Base-by-base conservation (phyloP, 768 basidiomycete genomes). In the Auricularia sp. region DNA sequence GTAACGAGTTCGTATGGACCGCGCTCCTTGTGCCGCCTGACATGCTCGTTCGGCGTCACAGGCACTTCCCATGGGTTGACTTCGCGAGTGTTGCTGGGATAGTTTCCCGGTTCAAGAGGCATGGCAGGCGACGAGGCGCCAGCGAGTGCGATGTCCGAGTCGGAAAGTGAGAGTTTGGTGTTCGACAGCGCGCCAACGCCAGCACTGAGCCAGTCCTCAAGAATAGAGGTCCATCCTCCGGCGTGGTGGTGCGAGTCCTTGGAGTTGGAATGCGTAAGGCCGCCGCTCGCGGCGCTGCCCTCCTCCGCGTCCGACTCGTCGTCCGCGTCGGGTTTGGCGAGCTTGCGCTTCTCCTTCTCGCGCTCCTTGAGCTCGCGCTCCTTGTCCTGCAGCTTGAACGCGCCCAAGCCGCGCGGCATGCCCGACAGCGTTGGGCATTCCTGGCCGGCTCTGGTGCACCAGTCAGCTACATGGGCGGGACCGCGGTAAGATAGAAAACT, bases 361-460 rank as follows among this genome's bases (percentile, higher is more conserved):
- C 61, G 61, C 8, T 66, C 67, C 36, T 68, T 68, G n/a, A 59
- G 37, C 37, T 67, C 65, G 61, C 66, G 62, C n/a, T 69, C 67
- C 54, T 86, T 90, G 74, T 54, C 88, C 87, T 24, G 65, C 62
- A 69, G 62, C 44, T 44, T n/a, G 47, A 61, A 29, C 8, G 7
- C 51, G 35, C 44, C n/a, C 37, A 62, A 4, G n/a, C n/a, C 4
- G 21, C 58, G 66, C 34, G 21, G 29, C 69, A 14, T 56, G 86
- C 88, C 89, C n/a, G 85, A 87, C 37, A 82, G 76, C n/a, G 86
- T 89, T 5, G 90, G 90, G 70, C 90, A 92, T 78, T 92, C 90
- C 72, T 92, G 90, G 34, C 89, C 89, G 11, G 81, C 82, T 59
- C 81, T 82, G 37, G 79, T 77, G 44, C 47, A 21, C 6, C 47